Base-by-base conservation (phyloP, 305 asterid species). In the Petunia hybrid region DNA sequence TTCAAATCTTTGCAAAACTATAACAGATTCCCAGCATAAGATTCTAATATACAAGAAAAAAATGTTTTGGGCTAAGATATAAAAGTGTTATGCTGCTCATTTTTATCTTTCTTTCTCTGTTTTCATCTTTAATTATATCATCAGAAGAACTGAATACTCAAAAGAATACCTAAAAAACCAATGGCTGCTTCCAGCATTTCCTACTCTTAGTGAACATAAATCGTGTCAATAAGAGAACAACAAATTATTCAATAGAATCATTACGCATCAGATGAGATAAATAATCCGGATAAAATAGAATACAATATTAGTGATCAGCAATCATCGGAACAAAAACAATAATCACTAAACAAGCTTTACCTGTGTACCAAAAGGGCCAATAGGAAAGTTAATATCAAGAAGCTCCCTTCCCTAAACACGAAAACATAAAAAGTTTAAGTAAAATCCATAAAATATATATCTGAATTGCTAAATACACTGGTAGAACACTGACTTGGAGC, bases 311-410 rank as follows among this genome's bases (percentile, higher is more conserved):
- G 14, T 53, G 64, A 53, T 74, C 79, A 74, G 51, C 79, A 55
- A 74, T 14, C 53, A 74, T 74, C 36, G 51, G 4, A 48, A 43
- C 75, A 63, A 63, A 61, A 78, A 48, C 48, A 61, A 79, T 8
- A 51, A 66, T 7, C 40, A 65, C n/a, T 65, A 79, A 36, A 22
- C 31, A 22, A 22, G 31, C 31, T 94, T 87, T 61, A 94, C 98
- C 99, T 95, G 92, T 5, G 98, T 92, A 70, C 99, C 98, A 69
- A 94, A 95, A 9, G 98, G 99, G 73, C 99, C 97, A n/a, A 62
- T 85, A 0, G 98, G 97, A 83, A 88, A 82, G 92, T 95, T 81
- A 46, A 94, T 92, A 51, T 88, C 94, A 89, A 92, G 87, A 75
- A 95, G 56, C 68, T 92, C 89, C 89, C 81, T 90, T 76, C 99